These are phyloP conservation scores for Herpetospermum pedunculosum DNA, from an alignment of 306 rosid genomes.

Conservation along the genomic window DNA sequence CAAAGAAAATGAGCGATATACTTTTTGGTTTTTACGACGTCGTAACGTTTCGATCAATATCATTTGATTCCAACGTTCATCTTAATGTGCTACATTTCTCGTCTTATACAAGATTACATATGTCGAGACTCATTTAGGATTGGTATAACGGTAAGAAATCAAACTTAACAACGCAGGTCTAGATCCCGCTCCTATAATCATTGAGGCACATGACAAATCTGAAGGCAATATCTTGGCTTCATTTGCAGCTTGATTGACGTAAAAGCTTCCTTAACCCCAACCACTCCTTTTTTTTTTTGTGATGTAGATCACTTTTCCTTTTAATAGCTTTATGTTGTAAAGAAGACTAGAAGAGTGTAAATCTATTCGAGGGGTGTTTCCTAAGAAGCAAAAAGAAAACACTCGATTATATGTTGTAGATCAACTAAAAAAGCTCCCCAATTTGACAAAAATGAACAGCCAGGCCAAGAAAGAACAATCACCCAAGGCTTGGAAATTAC, in stretches of 20 bases:
- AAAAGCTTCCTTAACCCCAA: not conserved
- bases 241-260: conserved; percentile 1
- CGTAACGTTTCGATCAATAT: not conserved
- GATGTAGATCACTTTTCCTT: not conserved
- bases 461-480: not conserved
- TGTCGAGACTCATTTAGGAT: not conserved
- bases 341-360: not conserved
- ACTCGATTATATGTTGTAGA: not conserved
- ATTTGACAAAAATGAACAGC: not conserved
- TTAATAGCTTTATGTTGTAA: not conserved
- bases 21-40: not conserved
- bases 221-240: not conserved
- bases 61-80: not conserved
- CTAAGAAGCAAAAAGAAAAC: not conserved
- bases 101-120: not conserved
- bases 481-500: not conserved
- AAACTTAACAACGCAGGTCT: not conserved
- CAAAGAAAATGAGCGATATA: not conserved
- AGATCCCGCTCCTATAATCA: not conserved
- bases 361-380: not conserved
- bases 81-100: not conserved
- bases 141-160: not conserved
- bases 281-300: not conserved
- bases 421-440: not conserved
- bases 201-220: not conserved